These are phyloP conservation scores for Microdochium trichocladiopsis DNA, from an alignment of 2,329 filamentous ascomycete genomes.

Conservation along the genomic window DNA sequence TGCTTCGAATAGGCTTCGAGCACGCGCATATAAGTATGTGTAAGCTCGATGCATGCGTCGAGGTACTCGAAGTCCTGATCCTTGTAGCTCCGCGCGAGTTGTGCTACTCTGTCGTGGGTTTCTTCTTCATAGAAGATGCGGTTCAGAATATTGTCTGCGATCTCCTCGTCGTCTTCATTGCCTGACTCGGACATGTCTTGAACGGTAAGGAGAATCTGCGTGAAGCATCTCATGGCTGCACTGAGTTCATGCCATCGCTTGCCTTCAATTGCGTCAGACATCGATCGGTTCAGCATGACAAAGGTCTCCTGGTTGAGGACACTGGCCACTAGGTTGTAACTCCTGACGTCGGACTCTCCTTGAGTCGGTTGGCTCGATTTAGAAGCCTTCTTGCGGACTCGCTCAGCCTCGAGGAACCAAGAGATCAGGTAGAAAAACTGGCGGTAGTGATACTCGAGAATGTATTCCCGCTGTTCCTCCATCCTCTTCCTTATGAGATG, in stretches of 20 bases:
- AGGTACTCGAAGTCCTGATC: slow-evolving; percentile 92
- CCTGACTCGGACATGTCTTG: slow-evolving; percentile 84
- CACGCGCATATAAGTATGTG: slow-evolving; percentile 87
- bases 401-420: slow-evolving; percentile 89
- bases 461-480: slow-evolving; percentile 78
- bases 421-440: slow-evolving; percentile 90
- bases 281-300: slow-evolving; percentile 74
- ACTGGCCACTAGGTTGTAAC: slow-evolving; percentile 79
- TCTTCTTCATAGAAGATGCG: slow-evolving; percentile 98
- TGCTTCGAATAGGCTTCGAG: slow-evolving; percentile 91
- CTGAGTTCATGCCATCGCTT: slow-evolving; percentile 86
- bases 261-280: slow-evolving; percentile 71
- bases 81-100: slow-evolving; percentile 79
- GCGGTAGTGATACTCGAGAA: slow-evolving; percentile 67
- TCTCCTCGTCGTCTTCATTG: slow-evolving; percentile 91
- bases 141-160: slow-evolving; percentile 93
- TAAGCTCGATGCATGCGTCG: slow-evolving; percentile 83
- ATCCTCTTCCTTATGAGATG: slow-evolving; percentile 80
- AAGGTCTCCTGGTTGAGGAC: slow-evolving; percentile 96
- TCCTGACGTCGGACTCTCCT: slow-evolving; percentile 51
- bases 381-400: slow-evolving; percentile 54
- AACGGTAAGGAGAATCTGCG: slow-evolving; percentile 84
- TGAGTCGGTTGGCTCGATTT: slow-evolving; percentile 34
- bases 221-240: slow-evolving; percentile 88
- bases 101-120: slow-evolving; percentile 80